Evolutionary conservation across 768 basidiomycete genomes (phyloP), one percentile per base, ranked within the genome.

Genomic region (Trametes sanguinea): DNA sequence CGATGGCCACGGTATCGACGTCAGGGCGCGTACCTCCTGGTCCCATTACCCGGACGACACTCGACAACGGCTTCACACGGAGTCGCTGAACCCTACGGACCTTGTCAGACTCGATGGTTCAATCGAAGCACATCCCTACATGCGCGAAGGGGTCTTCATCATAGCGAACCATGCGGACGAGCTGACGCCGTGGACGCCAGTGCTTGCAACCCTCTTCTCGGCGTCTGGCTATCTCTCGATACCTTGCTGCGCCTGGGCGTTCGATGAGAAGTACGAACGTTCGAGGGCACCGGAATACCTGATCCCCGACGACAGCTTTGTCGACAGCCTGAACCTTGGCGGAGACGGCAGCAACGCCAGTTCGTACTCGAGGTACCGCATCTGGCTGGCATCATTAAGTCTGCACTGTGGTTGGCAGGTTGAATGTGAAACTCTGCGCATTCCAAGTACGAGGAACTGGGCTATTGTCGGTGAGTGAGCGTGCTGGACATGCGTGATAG

Each of bases 111-210:
- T 33, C 40, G 14, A 40, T 40, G 3, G 6, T 30, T 11, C 11
- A 1, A 6, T 45, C 7, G 50, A 42, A 39, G 33, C 58, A 8
- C 43, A 69, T 39, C 69, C 76, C 30, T 72, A 73, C 51, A 71
- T 85, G 53, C 69, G 69, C 7, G 76, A 77, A 0, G 85, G 80
- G 1, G 75, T 79, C 2, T 98, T 97, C 75, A 75, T 98, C 60
- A 90, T 98, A 52, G 94, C 92, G 8, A 98, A 98, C 76, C 96
- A 98, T 73, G 90, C 95, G 0, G 96, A 98, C 76, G 96, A 98
- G 68, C 79, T 98, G 16, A 95, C 95, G 27, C 96, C 96, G 0
- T 98, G 95, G 95, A 73, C 94, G 0, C 93, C 96, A 0, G 81
- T 97, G 1, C 76, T 97, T 5, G 83, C 94, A 0, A 86, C 88